Evolutionary conservation across 176 grass and related monocot genomes (phyloP).

Genomic region (Microstegium vimineum): DNA sequence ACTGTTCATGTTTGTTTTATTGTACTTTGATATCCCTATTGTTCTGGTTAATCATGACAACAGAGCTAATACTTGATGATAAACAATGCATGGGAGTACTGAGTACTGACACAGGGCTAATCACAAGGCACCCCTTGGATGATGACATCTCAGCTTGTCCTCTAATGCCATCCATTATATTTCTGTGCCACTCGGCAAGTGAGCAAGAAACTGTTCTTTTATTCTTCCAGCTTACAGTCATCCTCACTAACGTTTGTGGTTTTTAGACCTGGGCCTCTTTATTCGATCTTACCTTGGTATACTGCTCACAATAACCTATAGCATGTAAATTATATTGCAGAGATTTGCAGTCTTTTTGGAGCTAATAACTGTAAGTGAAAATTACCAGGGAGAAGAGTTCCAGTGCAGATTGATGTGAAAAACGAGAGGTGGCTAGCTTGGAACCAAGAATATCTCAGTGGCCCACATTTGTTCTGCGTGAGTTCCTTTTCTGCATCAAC

Average conservation of each 20-base stretch:
- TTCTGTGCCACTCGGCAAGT: not conserved
- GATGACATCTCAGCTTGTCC: conserved; percentile 18
- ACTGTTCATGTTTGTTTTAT: not conserved
- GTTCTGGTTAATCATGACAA: conserved; percentile 4
- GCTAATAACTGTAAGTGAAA: not conserved
- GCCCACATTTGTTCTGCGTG: conserved; percentile 26
- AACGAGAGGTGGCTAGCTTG: conserved; percentile 15
- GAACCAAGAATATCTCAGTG: conserved; percentile 35
- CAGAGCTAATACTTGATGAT: not conserved
- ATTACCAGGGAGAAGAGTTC: not conserved
- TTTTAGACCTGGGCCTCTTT: not conserved
- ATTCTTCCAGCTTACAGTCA: not conserved
- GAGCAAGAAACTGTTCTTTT: conserved; percentile 3
- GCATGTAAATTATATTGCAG: not conserved
- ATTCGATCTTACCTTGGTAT: not conserved
- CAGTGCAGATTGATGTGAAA: not conserved
- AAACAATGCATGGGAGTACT: conserved; percentile 23
- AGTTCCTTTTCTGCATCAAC: conserved; percentile 24
- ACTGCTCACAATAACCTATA: not conserved
- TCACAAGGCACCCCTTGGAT: conserved; percentile 15
- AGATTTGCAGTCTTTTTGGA: not conserved
- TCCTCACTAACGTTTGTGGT: not conserved
- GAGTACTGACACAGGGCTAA: not conserved
- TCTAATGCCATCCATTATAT: not conserved
- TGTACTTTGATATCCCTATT: conserved; percentile 8